phyloP scores from a whole-genome alignment of 805 yeast species.

The Saccharomycopsis fermentans region DNA sequence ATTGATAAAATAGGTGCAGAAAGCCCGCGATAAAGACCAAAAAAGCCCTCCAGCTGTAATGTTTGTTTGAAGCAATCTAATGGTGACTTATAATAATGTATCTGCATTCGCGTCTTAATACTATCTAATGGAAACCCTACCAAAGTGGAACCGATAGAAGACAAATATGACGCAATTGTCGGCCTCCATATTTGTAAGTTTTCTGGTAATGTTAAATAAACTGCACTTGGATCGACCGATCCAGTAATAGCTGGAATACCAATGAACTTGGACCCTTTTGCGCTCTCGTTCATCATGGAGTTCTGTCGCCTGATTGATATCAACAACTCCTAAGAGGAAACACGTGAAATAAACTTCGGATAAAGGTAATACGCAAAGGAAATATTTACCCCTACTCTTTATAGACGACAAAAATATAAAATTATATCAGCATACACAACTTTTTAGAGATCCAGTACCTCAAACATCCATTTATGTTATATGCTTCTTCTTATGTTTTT shows the following conservation, averaged over 20 bases:
- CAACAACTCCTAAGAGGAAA: too few relatives aligned
- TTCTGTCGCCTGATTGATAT: neutral
- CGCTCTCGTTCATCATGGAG: neutral
- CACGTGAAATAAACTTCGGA: too few relatives aligned
- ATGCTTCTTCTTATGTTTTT: too few relatives aligned
- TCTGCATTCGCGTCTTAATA: conserved; percentile 80
- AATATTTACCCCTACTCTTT: too few relatives aligned
- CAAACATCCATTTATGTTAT: too few relatives aligned
- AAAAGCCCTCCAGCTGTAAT: conserved; percentile 48
- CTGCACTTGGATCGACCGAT: conserved; percentile 34
- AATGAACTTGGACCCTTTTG: neutral
- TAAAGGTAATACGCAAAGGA: neutral
- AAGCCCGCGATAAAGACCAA: conserved; percentile 70
- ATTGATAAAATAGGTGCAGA: conserved; percentile 63
- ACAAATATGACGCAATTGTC: conserved; percentile 49
- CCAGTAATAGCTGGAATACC: conserved; percentile 52
- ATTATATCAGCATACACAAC: too few relatives aligned
- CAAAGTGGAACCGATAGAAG: conserved; percentile 54
- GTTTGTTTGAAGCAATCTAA: conserved; percentile 50
- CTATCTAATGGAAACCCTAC: conserved; percentile 83
- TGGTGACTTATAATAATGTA: conserved; percentile 50
- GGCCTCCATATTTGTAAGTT: conserved; percentile 42
- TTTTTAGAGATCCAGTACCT: too few relatives aligned
- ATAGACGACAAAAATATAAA: too few relatives aligned
- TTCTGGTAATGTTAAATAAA: conserved; percentile 37